Conservation (phyloP, 257 asterid species). For the Datura wrightii region DNA sequence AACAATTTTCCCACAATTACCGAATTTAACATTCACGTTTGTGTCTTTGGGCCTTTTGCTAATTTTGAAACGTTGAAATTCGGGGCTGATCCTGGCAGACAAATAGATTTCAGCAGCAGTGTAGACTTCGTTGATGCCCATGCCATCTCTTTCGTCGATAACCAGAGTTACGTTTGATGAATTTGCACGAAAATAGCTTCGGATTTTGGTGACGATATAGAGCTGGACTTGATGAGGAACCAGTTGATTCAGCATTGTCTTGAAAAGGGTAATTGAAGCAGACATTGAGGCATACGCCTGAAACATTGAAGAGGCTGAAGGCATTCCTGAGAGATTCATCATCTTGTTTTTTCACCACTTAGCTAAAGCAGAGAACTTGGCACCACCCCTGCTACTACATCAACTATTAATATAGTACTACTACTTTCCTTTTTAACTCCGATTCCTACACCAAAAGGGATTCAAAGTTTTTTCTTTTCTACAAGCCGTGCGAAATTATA, state of each 20-base stretch:
- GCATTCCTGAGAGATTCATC: slow-evolving; percentile 50
- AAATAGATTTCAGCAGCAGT: slow-evolving; percentile 64
- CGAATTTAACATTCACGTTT: slow-evolving; percentile 48
- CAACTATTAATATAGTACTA: background rate
- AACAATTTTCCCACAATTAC: slow-evolving; percentile 50
- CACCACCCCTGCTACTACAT: background rate
- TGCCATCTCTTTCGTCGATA: slow-evolving; percentile 67
- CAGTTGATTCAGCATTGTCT: slow-evolving; percentile 62
- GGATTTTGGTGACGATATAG: slow-evolving; percentile 41
- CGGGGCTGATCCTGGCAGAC: slow-evolving; percentile 50
- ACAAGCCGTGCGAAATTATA: background rate
- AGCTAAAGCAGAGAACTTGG: background rate
- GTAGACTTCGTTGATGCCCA: slow-evolving; percentile 59
- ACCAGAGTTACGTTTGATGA: slow-evolving; percentile 41
- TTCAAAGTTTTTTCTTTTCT: background rate
- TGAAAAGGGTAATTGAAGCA: slow-evolving; percentile 57
- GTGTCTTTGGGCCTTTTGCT: slow-evolving; percentile 57
- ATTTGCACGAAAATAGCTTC: slow-evolving; percentile 40
- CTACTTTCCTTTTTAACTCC: background rate
- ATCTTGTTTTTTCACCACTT: slow-evolving; percentile 28
- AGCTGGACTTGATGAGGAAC: slow-evolving; percentile 57
- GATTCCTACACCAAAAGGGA: background rate
- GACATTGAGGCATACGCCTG: slow-evolving; percentile 66
- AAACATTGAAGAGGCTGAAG: slow-evolving; percentile 63
- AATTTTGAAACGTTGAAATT: slow-evolving; percentile 57